Percentiles rank a stretch among this genome's conserved stretches.
phyloP scores from a whole-genome alignment of 176 grass and related monocot species.

The Carex myosuroides region DNA sequence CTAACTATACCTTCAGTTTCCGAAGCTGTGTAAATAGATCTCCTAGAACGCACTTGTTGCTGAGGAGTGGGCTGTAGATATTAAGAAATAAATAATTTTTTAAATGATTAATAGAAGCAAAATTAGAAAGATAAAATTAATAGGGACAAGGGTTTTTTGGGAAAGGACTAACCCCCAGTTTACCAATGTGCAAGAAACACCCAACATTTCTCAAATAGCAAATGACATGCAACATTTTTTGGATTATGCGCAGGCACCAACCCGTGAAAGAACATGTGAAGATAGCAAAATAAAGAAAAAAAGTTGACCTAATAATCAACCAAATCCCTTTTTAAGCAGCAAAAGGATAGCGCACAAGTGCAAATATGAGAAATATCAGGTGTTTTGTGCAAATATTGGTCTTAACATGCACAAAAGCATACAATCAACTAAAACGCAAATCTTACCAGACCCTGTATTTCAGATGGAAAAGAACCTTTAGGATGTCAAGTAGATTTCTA shows the following conservation, averaged over 20 bases:
- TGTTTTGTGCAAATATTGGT: not conserved
- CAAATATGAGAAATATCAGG: not conserved
- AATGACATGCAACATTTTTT: not conserved
- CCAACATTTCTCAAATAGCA: not conserved
- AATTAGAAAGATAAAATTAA: not conserved
- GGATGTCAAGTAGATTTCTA: not conserved
- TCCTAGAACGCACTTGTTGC: constrained; percentile 70
- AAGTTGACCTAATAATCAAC: not conserved
- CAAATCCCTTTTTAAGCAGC: not conserved
- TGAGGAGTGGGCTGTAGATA: constrained; percentile 63
- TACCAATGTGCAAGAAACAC: not conserved
- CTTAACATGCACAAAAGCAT: not conserved
- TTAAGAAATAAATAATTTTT: not conserved
- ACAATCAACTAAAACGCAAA: not conserved
- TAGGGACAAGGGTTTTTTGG: not conserved
- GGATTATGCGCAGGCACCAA: not conserved
- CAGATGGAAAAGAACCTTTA: not conserved
- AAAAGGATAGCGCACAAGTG: not conserved
- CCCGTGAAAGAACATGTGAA: not conserved
- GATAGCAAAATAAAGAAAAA: not conserved
- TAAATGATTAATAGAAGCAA: not conserved
- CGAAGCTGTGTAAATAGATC: constrained; percentile 49
- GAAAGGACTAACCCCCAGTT: not conserved
- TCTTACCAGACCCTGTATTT: not conserved
- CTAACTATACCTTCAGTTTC: constrained; percentile 56